phyloP scores from a whole-genome alignment of 345 rosid genomes.

The Eucalyptus polybractea region DNA sequence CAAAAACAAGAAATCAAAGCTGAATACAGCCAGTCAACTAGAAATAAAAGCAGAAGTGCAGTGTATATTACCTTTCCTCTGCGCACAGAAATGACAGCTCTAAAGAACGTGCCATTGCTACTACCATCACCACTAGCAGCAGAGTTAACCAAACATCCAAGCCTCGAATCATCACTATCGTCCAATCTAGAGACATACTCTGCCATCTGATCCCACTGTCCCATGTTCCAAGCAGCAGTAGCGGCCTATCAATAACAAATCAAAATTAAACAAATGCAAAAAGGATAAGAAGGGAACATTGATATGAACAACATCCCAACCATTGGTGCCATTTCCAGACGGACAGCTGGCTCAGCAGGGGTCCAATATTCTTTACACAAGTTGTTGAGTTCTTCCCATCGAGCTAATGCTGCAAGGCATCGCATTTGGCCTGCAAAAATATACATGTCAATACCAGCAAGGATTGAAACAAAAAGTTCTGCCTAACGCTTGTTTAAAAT shows the following conservation, averaged over 20 bases:
- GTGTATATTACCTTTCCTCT: slow-evolving; percentile 47
- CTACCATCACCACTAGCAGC: slow-evolving; percentile 87
- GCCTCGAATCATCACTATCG: slow-evolving; percentile 92
- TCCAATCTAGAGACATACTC: slow-evolving; percentile 93
- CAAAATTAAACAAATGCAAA: background rate
- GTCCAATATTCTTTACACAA: slow-evolving; percentile 97
- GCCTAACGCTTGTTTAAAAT: background rate
- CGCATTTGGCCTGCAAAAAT: slow-evolving; percentile 73
- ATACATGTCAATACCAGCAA: background rate
- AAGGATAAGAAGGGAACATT: background rate
- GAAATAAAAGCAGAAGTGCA: background rate
- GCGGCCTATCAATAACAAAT: slow-evolving; percentile 53
- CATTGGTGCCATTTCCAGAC: slow-evolving; percentile 99
- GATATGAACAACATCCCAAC: slow-evolving; percentile 28
- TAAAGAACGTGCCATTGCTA: slow-evolving; percentile 90
- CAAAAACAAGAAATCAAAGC: background rate
- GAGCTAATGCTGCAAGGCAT: slow-evolving; percentile 95
- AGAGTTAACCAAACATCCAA: slow-evolving; percentile 71
- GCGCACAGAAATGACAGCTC: slow-evolving; percentile 86
- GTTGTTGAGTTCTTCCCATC: slow-evolving; percentile 96
- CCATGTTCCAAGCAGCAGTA: slow-evolving; percentile 98
- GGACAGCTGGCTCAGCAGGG: slow-evolving; percentile 91
- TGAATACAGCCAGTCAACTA: background rate
- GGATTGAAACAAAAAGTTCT: background rate
- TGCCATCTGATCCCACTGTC: slow-evolving; percentile 99